Conservation (phyloP, 345 rosid genomes). For the Linum usitatissimum region DNA sequence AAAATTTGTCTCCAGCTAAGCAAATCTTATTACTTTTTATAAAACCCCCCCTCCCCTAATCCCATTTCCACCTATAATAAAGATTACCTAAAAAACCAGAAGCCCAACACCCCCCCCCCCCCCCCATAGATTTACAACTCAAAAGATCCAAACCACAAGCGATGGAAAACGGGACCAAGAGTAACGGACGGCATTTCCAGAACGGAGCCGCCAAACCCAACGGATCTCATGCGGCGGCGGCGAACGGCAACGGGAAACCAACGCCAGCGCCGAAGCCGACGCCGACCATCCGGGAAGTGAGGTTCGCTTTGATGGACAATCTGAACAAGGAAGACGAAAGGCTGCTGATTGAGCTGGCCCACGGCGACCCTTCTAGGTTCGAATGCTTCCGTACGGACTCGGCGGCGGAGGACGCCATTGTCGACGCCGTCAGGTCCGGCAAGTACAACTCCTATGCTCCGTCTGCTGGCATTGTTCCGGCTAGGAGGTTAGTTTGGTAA, state of each 20-base stretch:
- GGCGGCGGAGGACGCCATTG: not conserved
- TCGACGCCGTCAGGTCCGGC: not conserved
- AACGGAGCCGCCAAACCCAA: too few relatives aligned
- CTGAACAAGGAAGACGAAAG: constrained; percentile 25
- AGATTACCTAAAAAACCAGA: too few relatives aligned
- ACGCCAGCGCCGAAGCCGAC: not conserved
- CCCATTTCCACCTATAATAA: too few relatives aligned
- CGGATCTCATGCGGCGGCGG: not conserved
- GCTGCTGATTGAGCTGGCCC: constrained; percentile 26
- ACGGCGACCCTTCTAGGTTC: constrained; percentile 46
- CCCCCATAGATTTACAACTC: too few relatives aligned
- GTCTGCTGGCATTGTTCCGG: not conserved
- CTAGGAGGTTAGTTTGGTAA: not conserved
- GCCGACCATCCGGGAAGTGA: constrained; percentile 14
- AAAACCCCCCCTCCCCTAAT: too few relatives aligned
- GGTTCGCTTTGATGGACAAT: constrained; percentile 11
- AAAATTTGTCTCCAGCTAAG: too few relatives aligned
- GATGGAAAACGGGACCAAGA: not conserved
- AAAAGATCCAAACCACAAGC: too few relatives aligned
- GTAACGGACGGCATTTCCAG: not conserved
- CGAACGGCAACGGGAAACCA: not conserved
- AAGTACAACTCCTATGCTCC: not conserved
- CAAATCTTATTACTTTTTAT: too few relatives aligned
- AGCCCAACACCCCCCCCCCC: too few relatives aligned
- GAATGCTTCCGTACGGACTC: constrained; percentile 22